Evolutionary conservation across 1,284 basidiomycete species (phyloP).

Genomic region (Fomitopsis betulina): DNA sequence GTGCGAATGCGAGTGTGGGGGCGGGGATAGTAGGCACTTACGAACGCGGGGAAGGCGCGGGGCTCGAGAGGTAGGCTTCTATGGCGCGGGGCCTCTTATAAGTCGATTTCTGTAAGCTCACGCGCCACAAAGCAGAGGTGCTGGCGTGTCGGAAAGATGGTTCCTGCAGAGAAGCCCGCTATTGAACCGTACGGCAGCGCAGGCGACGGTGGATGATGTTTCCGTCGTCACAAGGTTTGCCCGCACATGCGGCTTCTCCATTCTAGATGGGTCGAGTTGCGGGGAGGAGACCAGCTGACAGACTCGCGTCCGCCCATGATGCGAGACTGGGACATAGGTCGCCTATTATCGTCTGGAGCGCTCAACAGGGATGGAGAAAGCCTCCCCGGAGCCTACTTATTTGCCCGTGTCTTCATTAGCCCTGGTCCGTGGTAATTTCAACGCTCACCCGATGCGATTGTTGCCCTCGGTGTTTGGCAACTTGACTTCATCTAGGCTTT

Average conservation of each 20-base stretch:
- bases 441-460: background rate
- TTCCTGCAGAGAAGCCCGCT: background rate
- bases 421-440: background rate
- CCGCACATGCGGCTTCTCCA: background rate
- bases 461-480: background rate
- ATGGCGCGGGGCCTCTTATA: background rate
- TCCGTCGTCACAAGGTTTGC: background rate
- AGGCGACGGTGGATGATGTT: background rate
- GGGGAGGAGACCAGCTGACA: background rate
- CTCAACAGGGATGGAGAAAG: background rate
- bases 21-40: background rate
- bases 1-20: slow-evolving; percentile 1
- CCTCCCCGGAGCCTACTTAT: background rate
- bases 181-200: background rate
- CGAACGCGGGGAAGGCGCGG: slow-evolving; percentile 1
- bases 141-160: background rate
- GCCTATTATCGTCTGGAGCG: background rate
- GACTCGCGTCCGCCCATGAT: background rate
- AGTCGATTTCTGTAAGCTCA: background rate
- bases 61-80: background rate
- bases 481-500: too few species aligned
- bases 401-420: background rate
- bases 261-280: background rate
- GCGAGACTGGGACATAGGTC: background rate
- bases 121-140: background rate